Evolutionary conservation across 345 rosid species (phyloP), one percentile per base, ranked within the genome.

Genomic region (Hibiscus syriacus): DNA sequence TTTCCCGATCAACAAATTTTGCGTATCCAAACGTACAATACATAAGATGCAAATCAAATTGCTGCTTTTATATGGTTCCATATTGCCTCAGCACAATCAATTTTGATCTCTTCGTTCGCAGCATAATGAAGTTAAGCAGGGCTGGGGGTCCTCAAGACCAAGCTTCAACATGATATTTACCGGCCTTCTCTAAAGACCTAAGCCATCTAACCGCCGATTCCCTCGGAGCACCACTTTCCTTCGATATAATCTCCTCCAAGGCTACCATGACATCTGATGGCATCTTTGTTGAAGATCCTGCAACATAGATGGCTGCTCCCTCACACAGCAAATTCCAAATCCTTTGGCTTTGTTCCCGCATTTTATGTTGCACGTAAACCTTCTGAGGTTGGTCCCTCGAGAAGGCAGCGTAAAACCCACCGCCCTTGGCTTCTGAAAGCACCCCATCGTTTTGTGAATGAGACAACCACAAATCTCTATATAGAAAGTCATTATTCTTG

Each of bases 211-310:
- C 80, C 12, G 92, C 92, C 14, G 79, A 56, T 57, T 82, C 96
- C 78, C 49, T 86, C 2, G 95, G 60, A 70, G 81, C 81, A 22
- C 84, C 89, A 63, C 84, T 77, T 75, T 86, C 95, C 72, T 85
- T 75, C 3, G 83, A 69, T 64, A 89, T 76, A 57, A 89, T 76
- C n/a, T 91, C 96, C 77, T 94, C 92, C 9, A 94, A 83, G 2
- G 86, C 85, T 3, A 83, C 72, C 92, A 84, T 72, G 29, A 91
- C 92, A 74, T 91, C 92, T 0, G 82, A 60, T 5, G 97, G 96
- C 99, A 94, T 94, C 76, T 91, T 91, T 26, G 95, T 90, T 13
- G 99, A 81, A 3, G 99, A 91, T n/a, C 99, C 97, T 0, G 96
- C 95, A 14, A 94, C 82, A 43, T 91, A 94, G 41, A 94, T 46